These are phyloP conservation scores for Colletotrichum eremochloae DNA, from an alignment of 2,329 filamentous ascomycete species.

Conservation along the genomic window DNA sequence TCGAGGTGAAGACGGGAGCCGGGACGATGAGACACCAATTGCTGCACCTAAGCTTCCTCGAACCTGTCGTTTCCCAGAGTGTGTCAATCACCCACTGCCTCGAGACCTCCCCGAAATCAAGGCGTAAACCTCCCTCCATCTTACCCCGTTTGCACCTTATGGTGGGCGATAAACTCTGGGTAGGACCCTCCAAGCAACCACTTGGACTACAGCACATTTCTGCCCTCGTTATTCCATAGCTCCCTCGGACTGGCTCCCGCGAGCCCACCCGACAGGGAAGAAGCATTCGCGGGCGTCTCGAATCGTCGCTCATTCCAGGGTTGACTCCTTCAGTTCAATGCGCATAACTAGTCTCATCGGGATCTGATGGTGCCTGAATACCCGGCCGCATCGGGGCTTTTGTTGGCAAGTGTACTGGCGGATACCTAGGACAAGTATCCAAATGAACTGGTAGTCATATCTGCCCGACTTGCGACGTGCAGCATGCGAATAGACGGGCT, in stretches of 20 bases:
- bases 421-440: not conserved
- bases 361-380: slow-evolving; percentile 27
- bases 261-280: slow-evolving; percentile 34
- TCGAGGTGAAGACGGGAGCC: not conserved
- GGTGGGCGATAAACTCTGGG: slow-evolving; percentile 36
- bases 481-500: slow-evolving; percentile 19
- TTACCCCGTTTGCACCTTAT: slow-evolving; percentile 15
- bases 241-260: slow-evolving; percentile 34
- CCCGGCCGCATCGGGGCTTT: slow-evolving; percentile 25
- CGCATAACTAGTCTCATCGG: slow-evolving; percentile 34
- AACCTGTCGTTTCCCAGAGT: slow-evolving; percentile 1
- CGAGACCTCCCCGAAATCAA: not conserved
- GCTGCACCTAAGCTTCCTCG: slow-evolving; percentile 11
- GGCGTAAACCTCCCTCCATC: not conserved
- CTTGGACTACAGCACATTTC: slow-evolving; percentile 14
- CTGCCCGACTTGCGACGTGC: slow-evolving; percentile 27
- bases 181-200: slow-evolving; percentile 19
- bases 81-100: slow-evolving; percentile 14
- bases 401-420: slow-evolving; percentile 8
- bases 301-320: slow-evolving; percentile 36
- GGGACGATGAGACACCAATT: slow-evolving; percentile 6
- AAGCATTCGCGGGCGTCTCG: slow-evolving; percentile 39
- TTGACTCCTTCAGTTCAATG: slow-evolving; percentile 36
- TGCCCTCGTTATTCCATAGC: not conserved
- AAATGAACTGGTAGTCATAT: slow-evolving; percentile 10